Evolutionary conservation across 1,139 yeast genomes (phyloP).

Genomic region (Kodamaea sp.): DNA sequence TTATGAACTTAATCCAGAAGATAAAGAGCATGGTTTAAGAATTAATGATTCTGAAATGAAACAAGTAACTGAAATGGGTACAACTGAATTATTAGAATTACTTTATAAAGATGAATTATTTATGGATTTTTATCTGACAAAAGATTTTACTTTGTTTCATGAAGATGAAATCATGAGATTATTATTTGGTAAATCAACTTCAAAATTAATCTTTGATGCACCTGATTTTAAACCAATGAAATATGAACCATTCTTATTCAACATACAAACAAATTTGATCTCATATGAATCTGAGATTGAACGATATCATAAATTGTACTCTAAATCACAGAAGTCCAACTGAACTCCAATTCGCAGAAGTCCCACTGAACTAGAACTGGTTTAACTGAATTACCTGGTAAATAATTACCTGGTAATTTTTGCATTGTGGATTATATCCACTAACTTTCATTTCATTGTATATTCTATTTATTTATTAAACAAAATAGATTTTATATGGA

Average conservation of each 20-base stretch:
- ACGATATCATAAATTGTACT: slow-evolving; percentile 9
- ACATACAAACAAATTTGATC: slow-evolving; percentile 23
- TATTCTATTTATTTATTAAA: slow-evolving; percentile 2
- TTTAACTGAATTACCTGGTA: too few relatives aligned
- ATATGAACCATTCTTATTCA: slow-evolving; percentile 34
- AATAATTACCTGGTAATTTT: background rate
- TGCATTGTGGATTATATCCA: background rate
- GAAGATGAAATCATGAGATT: slow-evolving; percentile 35
- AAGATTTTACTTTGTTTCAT: slow-evolving; percentile 34
- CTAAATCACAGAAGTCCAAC: slow-evolving; percentile 11
- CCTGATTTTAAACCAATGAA: slow-evolving; percentile 33
- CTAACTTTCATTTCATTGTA: background rate
- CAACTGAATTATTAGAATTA: slow-evolving; percentile 27
- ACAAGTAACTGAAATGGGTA: slow-evolving; percentile 2
- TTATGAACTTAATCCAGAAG: slow-evolving; percentile 23
- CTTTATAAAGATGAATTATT: slow-evolving; percentile 34
- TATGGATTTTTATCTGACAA: slow-evolving; percentile 24
- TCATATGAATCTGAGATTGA: slow-evolving; percentile 26
- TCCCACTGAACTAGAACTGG: too few relatives aligned
- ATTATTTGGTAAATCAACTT: slow-evolving; percentile 30
- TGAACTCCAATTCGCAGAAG: too few relatives aligned
- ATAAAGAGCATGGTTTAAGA: slow-evolving; percentile 12
- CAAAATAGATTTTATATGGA: slow-evolving; percentile 38
- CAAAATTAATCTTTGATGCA: slow-evolving; percentile 19
- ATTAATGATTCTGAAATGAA: slow-evolving; percentile 21